Evolutionary conservation across 495 filamentous ascomycete genomes (phyloP), one percentile per base, ranked within the genome.

Genomic region (Aeminium ludgeri): DNA sequence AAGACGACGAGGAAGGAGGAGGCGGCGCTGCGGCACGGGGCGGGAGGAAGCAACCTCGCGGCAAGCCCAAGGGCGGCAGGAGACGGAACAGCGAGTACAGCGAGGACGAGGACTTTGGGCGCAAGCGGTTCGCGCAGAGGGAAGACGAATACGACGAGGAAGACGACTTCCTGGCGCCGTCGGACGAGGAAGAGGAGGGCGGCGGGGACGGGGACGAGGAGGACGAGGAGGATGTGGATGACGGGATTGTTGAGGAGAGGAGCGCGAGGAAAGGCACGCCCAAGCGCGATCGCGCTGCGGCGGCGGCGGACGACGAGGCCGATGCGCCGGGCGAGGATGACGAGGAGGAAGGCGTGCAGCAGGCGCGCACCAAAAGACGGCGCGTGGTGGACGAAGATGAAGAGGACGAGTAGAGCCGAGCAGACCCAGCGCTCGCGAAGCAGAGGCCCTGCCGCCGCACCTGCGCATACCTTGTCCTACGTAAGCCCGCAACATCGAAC

Each of bases 131-230:
- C 2, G 63, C 67, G 18, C 69, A 68, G 13, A 67, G 70, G 16
- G 72, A 82, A 47, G 84, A 95, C 53, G 81, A 87, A 55, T 95
- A 71, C 32, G 69, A 72, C 43, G 59, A 72, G 36, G 72, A 74
- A 28, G 72, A 76, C 45, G 66, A 59, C 34, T 71, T 71, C 41
- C 48, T 71, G 33, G 68, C 59, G 25, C 42, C 43, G 1, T 60
- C 55, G 13, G 63, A 74, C 30, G 66, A 69, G 20, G 71, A 73
- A 20, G 68, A 69, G 15, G 72, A 74, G 28, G 70, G 74, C 1
- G 63, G 62, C 19, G 63, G 68, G 55, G 72, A 68, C 44, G 70
- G 67, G 15, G 73, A 70, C 20, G 75, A 76, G n/a, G 63, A 67
- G 12, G 56, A 59, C 37, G 56, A 60, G 36, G 53, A 49, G n/a